A percentile compares a stretch with the other conserved stretches of the same genome.
These are phyloP conservation scores for Venturiaceae sp. DNA, from an alignment of 2,329 filamentous ascomycete species.

Conservation along the genomic window DNA sequence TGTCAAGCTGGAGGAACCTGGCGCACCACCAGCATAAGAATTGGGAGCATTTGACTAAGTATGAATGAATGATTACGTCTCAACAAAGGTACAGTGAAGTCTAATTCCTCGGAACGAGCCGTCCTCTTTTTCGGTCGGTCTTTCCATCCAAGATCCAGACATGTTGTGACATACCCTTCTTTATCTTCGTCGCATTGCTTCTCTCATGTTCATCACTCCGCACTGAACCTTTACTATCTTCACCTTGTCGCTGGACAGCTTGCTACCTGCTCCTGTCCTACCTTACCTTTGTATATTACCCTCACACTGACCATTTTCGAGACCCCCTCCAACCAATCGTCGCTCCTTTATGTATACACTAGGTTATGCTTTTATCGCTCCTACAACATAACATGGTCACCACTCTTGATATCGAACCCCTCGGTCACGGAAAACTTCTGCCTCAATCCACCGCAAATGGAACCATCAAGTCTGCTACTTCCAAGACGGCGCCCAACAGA, in stretches of 20 bases:
- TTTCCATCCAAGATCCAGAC: neutral
- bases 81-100: neutral
- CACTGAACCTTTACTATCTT: neutral
- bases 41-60: neutral
- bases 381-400: neutral
- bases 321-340: neutral
- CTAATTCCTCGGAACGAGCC: neutral
- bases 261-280: neutral
- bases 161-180: neutral
- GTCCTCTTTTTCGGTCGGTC: neutral
- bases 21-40: neutral
- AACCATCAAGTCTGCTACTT: neutral
- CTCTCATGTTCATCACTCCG: neutral
- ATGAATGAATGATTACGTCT: neutral
- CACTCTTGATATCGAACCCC: neutral
- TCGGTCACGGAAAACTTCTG: neutral
- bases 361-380: neutral
- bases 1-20: slow-evolving; percentile 7
- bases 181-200: neutral
- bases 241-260: neutral
- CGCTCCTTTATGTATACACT: neutral
- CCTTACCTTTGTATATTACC: neutral
- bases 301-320: neutral
- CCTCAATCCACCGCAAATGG: neutral
- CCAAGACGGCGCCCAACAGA: neutral